phyloP scores from a whole-genome alignment of 257 asterid genomes.

The Paulownia fortunei region DNA sequence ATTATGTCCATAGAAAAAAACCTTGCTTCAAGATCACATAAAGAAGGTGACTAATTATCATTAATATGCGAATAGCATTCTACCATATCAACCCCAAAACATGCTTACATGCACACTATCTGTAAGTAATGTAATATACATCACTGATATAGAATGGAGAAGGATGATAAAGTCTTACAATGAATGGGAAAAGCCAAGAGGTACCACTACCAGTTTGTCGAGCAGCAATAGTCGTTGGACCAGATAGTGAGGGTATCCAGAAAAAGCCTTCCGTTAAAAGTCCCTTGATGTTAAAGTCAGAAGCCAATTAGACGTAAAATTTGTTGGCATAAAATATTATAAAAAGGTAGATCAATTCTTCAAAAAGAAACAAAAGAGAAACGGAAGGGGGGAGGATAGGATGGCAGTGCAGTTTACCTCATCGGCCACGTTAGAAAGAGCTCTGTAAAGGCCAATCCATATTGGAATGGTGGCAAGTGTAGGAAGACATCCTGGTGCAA shows the following conservation, averaged over 20 bases:
- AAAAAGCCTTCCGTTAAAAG: conserved; percentile 96
- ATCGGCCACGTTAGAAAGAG: conserved; percentile 96
- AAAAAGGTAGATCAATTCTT: not conserved
- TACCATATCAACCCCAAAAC: conserved; percentile 19
- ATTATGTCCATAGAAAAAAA: conserved; percentile 7
- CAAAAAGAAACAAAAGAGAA: not conserved
- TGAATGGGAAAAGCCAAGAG: conserved; percentile 95
- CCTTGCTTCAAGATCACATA: conserved; percentile 2
- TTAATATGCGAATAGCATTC: too few species aligned
- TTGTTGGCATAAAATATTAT: conserved; percentile 16
- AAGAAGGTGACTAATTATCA: not conserved
- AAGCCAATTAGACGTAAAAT: conserved; percentile 22
- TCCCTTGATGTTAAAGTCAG: conserved; percentile 58
- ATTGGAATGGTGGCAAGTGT: conserved; percentile 98
- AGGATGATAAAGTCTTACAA: conserved; percentile 60
- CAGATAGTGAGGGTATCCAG: conserved; percentile 98
- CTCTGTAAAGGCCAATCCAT: conserved; percentile 99
- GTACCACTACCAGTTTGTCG: conserved; percentile 93
- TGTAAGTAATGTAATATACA: not conserved
- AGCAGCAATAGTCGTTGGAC: conserved; percentile 92
- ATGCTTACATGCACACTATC: not conserved
- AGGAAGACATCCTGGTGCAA: conserved; percentile 86
- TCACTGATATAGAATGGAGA: conserved; percentile 19
- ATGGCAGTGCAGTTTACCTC: conserved; percentile 60
- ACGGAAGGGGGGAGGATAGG: conserved; percentile 1